These are phyloP conservation scores for Pseudogymnoascus sp. DNA, from an alignment of 2,329 filamentous ascomycete genomes.

Conservation along the genomic window DNA sequence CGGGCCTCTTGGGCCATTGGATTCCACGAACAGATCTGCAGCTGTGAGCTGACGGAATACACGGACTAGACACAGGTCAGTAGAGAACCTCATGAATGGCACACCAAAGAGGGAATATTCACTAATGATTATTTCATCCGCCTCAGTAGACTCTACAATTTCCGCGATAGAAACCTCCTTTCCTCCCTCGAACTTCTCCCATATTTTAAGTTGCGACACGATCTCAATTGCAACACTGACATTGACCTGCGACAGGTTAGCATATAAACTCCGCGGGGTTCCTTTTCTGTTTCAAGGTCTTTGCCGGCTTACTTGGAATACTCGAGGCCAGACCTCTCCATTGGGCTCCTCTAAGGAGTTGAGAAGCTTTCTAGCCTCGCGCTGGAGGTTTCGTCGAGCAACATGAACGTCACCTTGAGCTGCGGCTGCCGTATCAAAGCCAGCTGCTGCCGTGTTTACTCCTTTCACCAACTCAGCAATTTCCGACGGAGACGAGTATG, in stretches of 20 bases:
- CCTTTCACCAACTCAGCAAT: slow-evolving; percentile 16
- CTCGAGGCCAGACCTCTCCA: slow-evolving; percentile 21
- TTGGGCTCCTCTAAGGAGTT: slow-evolving; percentile 22
- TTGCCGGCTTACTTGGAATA: slow-evolving; percentile 17
- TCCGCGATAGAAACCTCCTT: slow-evolving; percentile 17
- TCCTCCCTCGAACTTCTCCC: slow-evolving; percentile 20
- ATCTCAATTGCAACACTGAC: slow-evolving; percentile 20
- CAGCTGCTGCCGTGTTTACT: slow-evolving; percentile 16
- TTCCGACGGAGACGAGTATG: slow-evolving; percentile 14
- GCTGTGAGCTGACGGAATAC: slow-evolving; percentile 20
- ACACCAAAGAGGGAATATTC: slow-evolving; percentile 6
- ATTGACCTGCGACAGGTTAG: slow-evolving; percentile 17
- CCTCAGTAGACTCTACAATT: slow-evolving; percentile 17
- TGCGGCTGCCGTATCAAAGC: slow-evolving; percentile 13
- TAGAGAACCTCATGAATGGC: neutral
- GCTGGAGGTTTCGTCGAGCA: slow-evolving; percentile 20
- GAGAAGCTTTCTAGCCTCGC: slow-evolving; percentile 19
- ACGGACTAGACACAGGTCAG: slow-evolving; percentile 13
- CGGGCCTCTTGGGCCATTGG: slow-evolving; percentile 11
- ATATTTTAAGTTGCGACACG: slow-evolving; percentile 17
- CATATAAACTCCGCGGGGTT: neutral
- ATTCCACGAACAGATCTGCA: slow-evolving; percentile 15
- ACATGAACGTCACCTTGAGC: slow-evolving; percentile 13
- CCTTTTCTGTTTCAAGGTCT: neutral
- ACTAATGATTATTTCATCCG: slow-evolving; percentile 23